These are phyloP conservation scores for Colletotrichum caudatum DNA, from an alignment of 2,329 filamentous ascomycete species.

Conservation along the genomic window DNA sequence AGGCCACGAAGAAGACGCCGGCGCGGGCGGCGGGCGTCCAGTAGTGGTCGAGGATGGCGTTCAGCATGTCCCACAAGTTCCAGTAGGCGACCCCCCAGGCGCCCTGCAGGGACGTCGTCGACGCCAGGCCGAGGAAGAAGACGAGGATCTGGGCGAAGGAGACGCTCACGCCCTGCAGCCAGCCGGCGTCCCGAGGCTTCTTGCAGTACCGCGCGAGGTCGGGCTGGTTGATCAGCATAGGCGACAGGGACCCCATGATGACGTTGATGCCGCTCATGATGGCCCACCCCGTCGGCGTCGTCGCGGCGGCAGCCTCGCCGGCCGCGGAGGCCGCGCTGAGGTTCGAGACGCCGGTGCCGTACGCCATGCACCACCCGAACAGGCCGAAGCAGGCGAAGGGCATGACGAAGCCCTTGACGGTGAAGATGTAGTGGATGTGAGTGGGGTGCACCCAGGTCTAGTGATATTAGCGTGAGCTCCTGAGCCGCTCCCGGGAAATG, in stretches of 20 bases:
- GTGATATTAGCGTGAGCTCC: background rate
- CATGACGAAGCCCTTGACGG: slow-evolving; percentile 51
- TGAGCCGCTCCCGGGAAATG: background rate
- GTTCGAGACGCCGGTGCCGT: slow-evolving; percentile 45
- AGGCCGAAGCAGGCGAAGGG: slow-evolving; percentile 52
- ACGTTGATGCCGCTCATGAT: slow-evolving; percentile 54
- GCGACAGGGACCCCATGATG: slow-evolving; percentile 52
- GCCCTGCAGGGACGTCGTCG: slow-evolving; percentile 50
- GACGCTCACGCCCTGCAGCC: slow-evolving; percentile 48
- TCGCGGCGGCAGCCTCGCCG: slow-evolving; percentile 45
- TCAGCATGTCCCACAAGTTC: slow-evolving; percentile 53
- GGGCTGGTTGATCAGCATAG: slow-evolving; percentile 53
- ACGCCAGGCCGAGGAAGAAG: slow-evolving; percentile 48
- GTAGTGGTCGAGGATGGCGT: slow-evolving; percentile 52
- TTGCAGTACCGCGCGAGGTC: slow-evolving; percentile 53
- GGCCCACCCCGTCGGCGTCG: slow-evolving; percentile 51
- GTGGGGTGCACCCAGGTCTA: slow-evolving; percentile 51
- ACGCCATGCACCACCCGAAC: slow-evolving; percentile 51
- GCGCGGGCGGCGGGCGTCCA: slow-evolving; percentile 48
- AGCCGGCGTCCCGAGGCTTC: slow-evolving; percentile 48
- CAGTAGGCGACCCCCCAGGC: slow-evolving; percentile 53
- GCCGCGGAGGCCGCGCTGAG: slow-evolving; percentile 47
- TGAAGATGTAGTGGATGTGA: slow-evolving; percentile 52
- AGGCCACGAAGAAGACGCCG: slow-evolving; percentile 50
- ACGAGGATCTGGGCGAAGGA: slow-evolving; percentile 46